These are phyloP conservation scores for Aurinia saxatilis DNA, from an alignment of 345 rosid species.

Conservation along the genomic window DNA sequence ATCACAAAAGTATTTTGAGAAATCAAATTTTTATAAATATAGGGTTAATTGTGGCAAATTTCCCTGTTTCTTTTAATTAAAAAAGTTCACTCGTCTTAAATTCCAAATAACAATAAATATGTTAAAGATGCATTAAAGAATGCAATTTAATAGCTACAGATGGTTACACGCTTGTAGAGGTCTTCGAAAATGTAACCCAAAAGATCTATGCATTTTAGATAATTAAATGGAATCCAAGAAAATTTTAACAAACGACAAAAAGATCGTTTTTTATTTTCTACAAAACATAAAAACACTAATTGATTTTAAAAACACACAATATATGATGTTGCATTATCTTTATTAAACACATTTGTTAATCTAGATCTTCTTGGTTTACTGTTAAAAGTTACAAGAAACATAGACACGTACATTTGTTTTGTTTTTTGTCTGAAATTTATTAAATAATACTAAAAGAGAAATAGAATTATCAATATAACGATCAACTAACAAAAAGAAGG, in stretches of 20 bases:
- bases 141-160: constrained; percentile 29
- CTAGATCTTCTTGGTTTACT: too few relatives aligned
- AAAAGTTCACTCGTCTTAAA: neutral
- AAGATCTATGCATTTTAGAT: constrained; percentile 29
- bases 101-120: constrained; percentile 25
- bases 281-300: neutral
- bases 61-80: neutral
- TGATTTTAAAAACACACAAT: too few relatives aligned
- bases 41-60: neutral
- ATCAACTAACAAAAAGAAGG: too few relatives aligned
- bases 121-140: constrained; percentile 28
- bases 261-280: constrained; percentile 1
- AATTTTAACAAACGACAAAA: constrained; percentile 20
- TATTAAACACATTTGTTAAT: too few relatives aligned
- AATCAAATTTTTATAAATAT: neutral
- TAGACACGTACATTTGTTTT: too few relatives aligned
- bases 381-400: too few relatives aligned
- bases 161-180: constrained; percentile 30
- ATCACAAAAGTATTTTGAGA: neutral
- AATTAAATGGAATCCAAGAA: constrained; percentile 27
- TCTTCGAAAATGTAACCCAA: constrained; percentile 28
- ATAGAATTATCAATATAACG: too few relatives aligned
- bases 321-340: too few relatives aligned
- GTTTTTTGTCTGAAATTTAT: too few relatives aligned
- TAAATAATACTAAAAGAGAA: too few relatives aligned